Conservation (phyloP, 2,329 filamentous ascomycete species). For the Fonsecaea multimorphosa region DNA sequence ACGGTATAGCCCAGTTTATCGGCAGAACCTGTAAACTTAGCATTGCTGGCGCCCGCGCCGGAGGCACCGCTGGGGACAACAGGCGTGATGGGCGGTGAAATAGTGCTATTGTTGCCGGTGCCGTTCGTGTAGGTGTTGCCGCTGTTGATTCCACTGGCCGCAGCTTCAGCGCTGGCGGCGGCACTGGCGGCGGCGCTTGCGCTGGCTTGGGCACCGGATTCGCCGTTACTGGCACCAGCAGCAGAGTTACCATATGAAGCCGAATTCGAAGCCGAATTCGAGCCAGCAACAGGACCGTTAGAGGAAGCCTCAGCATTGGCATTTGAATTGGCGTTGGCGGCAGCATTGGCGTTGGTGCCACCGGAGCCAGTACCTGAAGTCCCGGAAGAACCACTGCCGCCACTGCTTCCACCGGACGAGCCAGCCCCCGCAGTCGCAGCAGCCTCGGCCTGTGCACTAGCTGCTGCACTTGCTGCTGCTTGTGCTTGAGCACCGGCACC, state of each 20-base stretch:
- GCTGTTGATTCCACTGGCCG: conserved; percentile 1
- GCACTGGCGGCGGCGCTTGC: conserved; percentile 20
- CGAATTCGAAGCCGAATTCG: conserved; percentile 26
- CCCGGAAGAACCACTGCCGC: conserved; percentile 22
- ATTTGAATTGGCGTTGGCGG: conserved; percentile 2
- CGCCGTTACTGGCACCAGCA: conserved; percentile 20
- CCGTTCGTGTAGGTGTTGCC: conserved; percentile 11
- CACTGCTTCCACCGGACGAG: neutral
- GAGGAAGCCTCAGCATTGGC: conserved; percentile 7
- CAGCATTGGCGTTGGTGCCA: neutral
- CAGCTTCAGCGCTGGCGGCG: conserved; percentile 23
- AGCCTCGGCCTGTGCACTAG: conserved; percentile 20
- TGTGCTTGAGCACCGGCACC: conserved; percentile 19
- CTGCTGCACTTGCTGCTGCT: conserved; percentile 22
- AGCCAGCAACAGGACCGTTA: conserved; percentile 11
- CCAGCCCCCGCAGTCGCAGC: conserved; percentile 34
- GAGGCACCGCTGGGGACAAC: conserved; percentile 5
- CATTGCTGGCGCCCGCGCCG: conserved; percentile 22
- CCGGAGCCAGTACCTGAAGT: conserved; percentile 11
- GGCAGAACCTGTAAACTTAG: conserved; percentile 13
- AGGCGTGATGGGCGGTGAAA: conserved; percentile 29
- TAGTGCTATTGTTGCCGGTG: conserved; percentile 17
- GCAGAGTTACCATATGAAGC: conserved; percentile 23
- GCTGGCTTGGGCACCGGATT: conserved; percentile 28
- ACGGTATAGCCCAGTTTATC: conserved; percentile 25